Evolutionary conservation across 495 filamentous ascomycete species (phyloP), one percentile per base, ranked within the genome.

Genomic region (Lindgomyces ingoldianus): DNA sequence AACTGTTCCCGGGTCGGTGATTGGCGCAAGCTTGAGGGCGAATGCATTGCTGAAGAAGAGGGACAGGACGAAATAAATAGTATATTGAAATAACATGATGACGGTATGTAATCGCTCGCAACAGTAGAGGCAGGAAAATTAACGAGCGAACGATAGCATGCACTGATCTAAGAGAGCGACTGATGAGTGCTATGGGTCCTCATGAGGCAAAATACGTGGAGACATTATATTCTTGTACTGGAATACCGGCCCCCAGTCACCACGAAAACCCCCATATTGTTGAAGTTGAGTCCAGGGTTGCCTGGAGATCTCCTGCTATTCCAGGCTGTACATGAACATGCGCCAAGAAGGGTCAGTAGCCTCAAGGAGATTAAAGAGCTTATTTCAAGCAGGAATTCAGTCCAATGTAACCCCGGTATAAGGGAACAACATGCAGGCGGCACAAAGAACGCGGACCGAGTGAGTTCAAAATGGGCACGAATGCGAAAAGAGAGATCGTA

Each of bases 301-400:
- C 26, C 16, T 49, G 16, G 25, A 50, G 22, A 60, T 60, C 36
- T 49, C 57, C 45, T 36, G 22, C 39, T 26, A 58, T 57, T 57
- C 4, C 24, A 4, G 19, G 48, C 46, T 53, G 46, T 44, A 53
- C 44, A 44, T 50, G 57, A 51, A 60, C 44, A n/a, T 62, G 47
- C 29, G 59, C 50, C 59, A 45, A 62, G 49, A 4, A 54, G 19
- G 59, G 29, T 16, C 24, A 45, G 59, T 29, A 55, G 39, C 49
- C 22, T 18, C 27, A 22, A 54, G 48, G 59, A 62, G 59, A 62
- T 62, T 62, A 62, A 62, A 55, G 39, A 54, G 59, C 59, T 39
- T 62, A 55, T 62, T 62, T 50, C 46, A 29, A 45, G 48, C 39
- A 22, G 39, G 12, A 3, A 47, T 21, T 12, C 14, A 9, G 50